Evolutionary conservation across 1,284 basidiomycete species (phyloP), one percentile per base, ranked within the genome.

Genomic region (Ganoderma boninense): DNA sequence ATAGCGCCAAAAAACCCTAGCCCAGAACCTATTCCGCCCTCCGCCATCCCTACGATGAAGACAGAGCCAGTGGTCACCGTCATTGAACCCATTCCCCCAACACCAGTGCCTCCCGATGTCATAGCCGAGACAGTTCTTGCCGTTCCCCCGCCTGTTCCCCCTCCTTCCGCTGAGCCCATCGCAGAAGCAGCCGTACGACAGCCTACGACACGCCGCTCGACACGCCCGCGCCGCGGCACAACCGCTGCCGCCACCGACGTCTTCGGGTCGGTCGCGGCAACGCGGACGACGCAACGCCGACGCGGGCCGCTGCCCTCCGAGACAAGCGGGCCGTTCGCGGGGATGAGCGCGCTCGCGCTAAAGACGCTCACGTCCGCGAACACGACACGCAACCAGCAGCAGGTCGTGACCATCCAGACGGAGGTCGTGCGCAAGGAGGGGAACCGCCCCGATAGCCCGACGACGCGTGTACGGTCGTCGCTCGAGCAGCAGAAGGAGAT

Each of bases 391-490:
- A 95, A 95, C 74, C 91, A 95, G 80, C 82, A 85, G 62, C 92
- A 90, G 66, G 75, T 90, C 38, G 84, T 85, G 4, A 87, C 84
- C 69, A 79, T 93, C 44, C 86, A 90, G 78, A 91, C 84, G 60
- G 87, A 92, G 78, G 86, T 96, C 29, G 82, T 97, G 40, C 86
- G 90, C 60, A 91, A 88, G 76, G 85, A 89, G 44, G 94, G 94
- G 32, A 82, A 84, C 26, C 82, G 95, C 67, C 95, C 95, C 14
- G 93, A 92, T 69, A 95, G 92, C 78, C 95, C 94, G 2, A 88
- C 85, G 23, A 89, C 92, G 62, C 95, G 93, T 80, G 87, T 93
- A 56, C 88, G 87, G 74, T 95, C 92, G 3, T 85, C 89, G 38
- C 81, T 87, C 20, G 93, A 96, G 79, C 87, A 90, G 71, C 87